These are phyloP conservation scores for Cryptococcus maquisensis DNA, from an alignment of 1,284 basidiomycete species.

Conservation along the genomic window DNA sequence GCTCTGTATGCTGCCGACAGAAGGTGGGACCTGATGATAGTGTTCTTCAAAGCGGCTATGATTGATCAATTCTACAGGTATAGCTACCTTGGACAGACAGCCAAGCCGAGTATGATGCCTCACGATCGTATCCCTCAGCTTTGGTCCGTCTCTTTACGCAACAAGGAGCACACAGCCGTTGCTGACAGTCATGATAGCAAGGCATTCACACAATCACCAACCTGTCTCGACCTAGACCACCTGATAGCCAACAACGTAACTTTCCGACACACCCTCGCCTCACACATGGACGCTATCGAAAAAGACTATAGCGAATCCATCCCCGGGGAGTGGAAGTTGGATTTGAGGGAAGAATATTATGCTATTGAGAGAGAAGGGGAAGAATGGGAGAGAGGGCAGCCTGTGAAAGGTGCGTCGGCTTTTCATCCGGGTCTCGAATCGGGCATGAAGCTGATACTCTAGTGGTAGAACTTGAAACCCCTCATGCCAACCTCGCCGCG, in stretches of 20 bases:
- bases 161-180: too few relatives aligned
- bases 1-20: slow-evolving; percentile 10
- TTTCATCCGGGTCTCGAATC: too few relatives aligned
- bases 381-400: too few relatives aligned
- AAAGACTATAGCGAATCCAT: slow-evolving; percentile 1
- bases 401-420: too few relatives aligned
- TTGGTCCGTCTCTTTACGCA: too few relatives aligned
- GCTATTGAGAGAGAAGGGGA: slow-evolving; percentile 2
- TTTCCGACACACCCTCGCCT: slow-evolving; percentile 1
- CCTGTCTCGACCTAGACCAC: slow-evolving; percentile 3
- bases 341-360: slow-evolving; percentile 5
- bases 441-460: not conserved
- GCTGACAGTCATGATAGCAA: not conserved
- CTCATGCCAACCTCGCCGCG: slow-evolving; percentile 3
- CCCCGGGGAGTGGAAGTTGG: not conserved
- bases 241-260: slow-evolving; percentile 8
- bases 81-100: too few relatives aligned
- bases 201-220: slow-evolving; percentile 1
- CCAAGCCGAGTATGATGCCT: too few relatives aligned
- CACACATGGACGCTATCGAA: slow-evolving; percentile 10
- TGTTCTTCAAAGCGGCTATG: too few relatives aligned
- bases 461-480: slow-evolving; percentile 1
- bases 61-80: too few relatives aligned
- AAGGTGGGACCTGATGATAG: not conserved
- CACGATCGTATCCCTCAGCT: too few relatives aligned